Evolutionary conservation across 768 basidiomycete genomes (phyloP).

Genomic region (Coprinopsis strossmayeri): DNA sequence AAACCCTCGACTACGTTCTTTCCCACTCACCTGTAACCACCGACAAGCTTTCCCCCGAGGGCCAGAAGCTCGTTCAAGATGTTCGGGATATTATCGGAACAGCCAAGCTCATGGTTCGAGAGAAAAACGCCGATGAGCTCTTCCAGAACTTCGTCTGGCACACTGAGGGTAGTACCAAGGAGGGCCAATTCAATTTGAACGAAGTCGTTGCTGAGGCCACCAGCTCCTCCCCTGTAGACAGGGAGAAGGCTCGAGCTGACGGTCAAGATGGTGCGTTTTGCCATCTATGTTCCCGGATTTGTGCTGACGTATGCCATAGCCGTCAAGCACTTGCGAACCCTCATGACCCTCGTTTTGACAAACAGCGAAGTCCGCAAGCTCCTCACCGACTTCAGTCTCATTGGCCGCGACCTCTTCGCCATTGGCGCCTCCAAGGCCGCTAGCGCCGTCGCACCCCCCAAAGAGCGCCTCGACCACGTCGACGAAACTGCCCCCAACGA

Average conservation of each 20-base stretch:
- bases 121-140: conserved; percentile 89
- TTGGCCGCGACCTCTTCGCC: conserved; percentile 81
- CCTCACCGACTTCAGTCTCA: conserved; percentile 66
- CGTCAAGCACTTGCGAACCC: conserved; percentile 79
- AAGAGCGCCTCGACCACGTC: conserved; percentile 54
- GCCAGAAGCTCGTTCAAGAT: conserved; percentile 71
- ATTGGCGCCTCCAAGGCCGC: conserved; percentile 68
- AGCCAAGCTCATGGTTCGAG: conserved; percentile 57
- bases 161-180: conserved; percentile 46
- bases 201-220: conserved; percentile 22
- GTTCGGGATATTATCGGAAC: conserved; percentile 76
- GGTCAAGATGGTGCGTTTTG: conserved; percentile 44
- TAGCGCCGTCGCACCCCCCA: conserved; percentile 55
- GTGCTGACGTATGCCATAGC: conserved; percentile 33
- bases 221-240: conserved; percentile 35
- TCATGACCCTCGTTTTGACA: conserved; percentile 80
- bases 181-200: conserved; percentile 9
- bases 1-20: conserved; percentile 61
- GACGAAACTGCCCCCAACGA: conserved; percentile 66
- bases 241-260: conserved; percentile 51
- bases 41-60: conserved; percentile 67
- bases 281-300: conserved; percentile 6
- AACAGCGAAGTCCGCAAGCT: conserved; percentile 93
- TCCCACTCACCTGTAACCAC: conserved; percentile 52
- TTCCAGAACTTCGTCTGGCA: conserved; percentile 89